Percentiles rank a stretch among this genome's conserved stretches.
phyloP scores from a whole-genome alignment of 306 rosid genomes.

The Herpetospermum pedunculosum region DNA sequence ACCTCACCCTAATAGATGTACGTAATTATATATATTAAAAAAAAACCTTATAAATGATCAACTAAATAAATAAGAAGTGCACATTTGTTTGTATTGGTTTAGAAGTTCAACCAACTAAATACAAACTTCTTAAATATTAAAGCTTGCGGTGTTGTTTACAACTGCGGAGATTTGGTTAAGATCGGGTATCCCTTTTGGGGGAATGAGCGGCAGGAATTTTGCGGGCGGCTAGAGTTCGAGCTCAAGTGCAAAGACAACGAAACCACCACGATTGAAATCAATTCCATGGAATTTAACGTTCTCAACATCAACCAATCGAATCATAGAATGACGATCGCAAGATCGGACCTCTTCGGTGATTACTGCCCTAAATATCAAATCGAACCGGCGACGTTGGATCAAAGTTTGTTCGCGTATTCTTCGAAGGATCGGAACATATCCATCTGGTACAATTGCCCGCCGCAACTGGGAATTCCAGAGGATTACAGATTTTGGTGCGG shows the following conservation, averaged over 20 bases:
- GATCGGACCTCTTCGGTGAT: not conserved
- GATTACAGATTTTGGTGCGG: not conserved
- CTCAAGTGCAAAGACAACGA: not conserved
- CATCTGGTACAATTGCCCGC: slow-evolving; percentile 1
- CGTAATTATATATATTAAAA: too few species aligned
- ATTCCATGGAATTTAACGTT: not conserved
- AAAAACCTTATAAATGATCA: too few species aligned
- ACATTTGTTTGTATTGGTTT: too few species aligned
- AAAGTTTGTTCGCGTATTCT: not conserved
- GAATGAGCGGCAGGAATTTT: rapidly evolving
- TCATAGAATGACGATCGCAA: slow-evolving; percentile 6
- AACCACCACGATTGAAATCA: not conserved
- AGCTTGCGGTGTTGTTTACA: slow-evolving; percentile 2
- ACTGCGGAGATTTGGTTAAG: slow-evolving; percentile 7
- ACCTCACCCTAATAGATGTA: too few species aligned
- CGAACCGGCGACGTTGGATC: not conserved
- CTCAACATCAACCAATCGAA: rapidly evolving
- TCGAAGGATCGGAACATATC: not conserved
- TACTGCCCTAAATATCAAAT: not conserved
- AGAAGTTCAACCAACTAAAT: too few species aligned
- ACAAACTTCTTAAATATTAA: too few species aligned
- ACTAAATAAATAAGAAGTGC: too few species aligned
- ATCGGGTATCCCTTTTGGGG: slow-evolving; percentile 35
- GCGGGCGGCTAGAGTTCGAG: not conserved
- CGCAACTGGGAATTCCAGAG: too few species aligned